phyloP scores from a whole-genome alignment of 495 filamentous ascomycete genomes.

The Chlorociboria aeruginascens region DNA sequence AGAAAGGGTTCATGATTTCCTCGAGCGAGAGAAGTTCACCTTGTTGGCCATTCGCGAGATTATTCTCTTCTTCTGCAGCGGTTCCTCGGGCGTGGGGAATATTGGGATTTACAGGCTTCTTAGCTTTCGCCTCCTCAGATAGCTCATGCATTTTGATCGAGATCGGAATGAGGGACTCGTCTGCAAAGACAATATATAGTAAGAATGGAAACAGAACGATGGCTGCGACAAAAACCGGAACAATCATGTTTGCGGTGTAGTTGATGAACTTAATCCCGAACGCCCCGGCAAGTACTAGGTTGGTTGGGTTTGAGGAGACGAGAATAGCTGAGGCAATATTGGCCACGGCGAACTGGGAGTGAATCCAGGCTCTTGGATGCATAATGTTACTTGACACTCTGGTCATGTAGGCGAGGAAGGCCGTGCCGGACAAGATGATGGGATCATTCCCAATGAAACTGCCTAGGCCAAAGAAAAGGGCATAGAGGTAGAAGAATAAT shows the following conservation, averaged over 20 bases:
- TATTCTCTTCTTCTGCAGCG: slow-evolving; percentile 39
- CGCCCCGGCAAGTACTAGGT: slow-evolving; percentile 57
- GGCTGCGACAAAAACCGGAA: slow-evolving; percentile 49
- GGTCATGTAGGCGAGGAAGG: slow-evolving; percentile 62
- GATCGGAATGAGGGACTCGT: slow-evolving; percentile 46
- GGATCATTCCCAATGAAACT: slow-evolving; percentile 59
- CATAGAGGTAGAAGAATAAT: slow-evolving; percentile 56
- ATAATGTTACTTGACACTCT: slow-evolving; percentile 55
- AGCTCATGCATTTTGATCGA: slow-evolving; percentile 55
- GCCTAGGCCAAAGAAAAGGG: slow-evolving; percentile 54
- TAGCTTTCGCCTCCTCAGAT: slow-evolving; percentile 36
- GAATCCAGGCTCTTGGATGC: slow-evolving; percentile 55
- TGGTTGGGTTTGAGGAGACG: slow-evolving; percentile 61
- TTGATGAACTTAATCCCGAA: slow-evolving; percentile 54
- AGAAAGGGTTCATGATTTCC: slow-evolving; percentile 59
- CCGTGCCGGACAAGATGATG: slow-evolving; percentile 55
- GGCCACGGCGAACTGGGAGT: slow-evolving; percentile 53
- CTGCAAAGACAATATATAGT: slow-evolving; percentile 49
- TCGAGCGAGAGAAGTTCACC: slow-evolving; percentile 45
- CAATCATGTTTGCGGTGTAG: slow-evolving; percentile 59
- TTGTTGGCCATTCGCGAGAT: slow-evolving; percentile 30
- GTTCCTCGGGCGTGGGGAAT: slow-evolving; percentile 48
- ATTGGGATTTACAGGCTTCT: slow-evolving; percentile 52
- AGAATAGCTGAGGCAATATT: slow-evolving; percentile 58
- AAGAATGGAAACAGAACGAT: slow-evolving; percentile 53